A percentile compares a stretch with the other conserved stretches of the same genome.
Evolutionary conservation across 2,329 filamentous ascomycete genomes (phyloP).

Genomic region (Fusarium euwallaceae): DNA sequence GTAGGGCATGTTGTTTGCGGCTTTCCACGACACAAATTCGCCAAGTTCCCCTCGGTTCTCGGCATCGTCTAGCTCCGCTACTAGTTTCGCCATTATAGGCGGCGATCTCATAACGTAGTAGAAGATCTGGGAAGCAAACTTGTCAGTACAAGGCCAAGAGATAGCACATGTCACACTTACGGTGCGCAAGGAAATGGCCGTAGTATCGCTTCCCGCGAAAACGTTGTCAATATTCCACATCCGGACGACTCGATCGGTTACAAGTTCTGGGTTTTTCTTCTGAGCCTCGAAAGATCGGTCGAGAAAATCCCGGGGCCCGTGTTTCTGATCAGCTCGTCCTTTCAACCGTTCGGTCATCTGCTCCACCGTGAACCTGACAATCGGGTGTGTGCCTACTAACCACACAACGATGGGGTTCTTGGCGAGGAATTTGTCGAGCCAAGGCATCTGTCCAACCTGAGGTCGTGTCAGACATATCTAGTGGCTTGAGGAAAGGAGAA

Average conservation of each 20-base stretch:
- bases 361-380: background rate
- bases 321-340: background rate
- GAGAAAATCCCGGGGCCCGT: background rate
- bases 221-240: no score
- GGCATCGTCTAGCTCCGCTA: background rate
- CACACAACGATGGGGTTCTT: background rate
- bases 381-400: background rate
- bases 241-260: no score
- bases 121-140: background rate
- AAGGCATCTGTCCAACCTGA: background rate
- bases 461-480: background rate
- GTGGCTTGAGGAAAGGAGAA: background rate
- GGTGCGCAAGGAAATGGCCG: no score
- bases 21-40: background rate
- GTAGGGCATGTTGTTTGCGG: background rate
- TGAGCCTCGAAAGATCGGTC: no score
- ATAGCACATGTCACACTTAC: background rate
- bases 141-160: background rate
- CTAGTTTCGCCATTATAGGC: background rate
- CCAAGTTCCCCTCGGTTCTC: background rate
- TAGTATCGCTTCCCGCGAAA: no score
- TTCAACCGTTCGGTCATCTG: background rate
- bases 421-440: background rate
- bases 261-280: no score
- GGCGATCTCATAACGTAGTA: background rate